Evolutionary conservation across 2,329 filamentous ascomycete species (phyloP).

Genomic region (Aspergillus sp.): DNA sequence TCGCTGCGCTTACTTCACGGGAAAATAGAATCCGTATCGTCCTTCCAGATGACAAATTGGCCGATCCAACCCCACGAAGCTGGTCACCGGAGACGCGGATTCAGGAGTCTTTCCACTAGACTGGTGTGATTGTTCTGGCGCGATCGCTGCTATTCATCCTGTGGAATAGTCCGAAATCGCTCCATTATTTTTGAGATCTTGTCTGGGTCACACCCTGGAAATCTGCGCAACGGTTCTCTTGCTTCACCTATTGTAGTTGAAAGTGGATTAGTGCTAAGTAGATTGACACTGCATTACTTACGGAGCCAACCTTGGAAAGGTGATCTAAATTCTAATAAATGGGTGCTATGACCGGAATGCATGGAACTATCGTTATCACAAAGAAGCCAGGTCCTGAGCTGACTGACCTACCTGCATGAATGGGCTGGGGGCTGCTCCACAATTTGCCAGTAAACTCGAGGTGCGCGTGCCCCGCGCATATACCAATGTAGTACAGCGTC

Average conservation of each 20-base stretch:
- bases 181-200: neutral
- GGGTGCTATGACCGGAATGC: neutral
- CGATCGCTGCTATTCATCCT: slow-evolving; percentile 13
- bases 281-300: neutral
- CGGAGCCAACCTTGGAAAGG: neutral
- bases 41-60: slow-evolving; percentile 35
- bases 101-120: slow-evolving; percentile 13
- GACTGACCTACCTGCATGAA: slow-evolving; percentile 2
- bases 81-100: slow-evolving; percentile 29
- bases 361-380: slow-evolving; percentile 1
- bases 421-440: slow-evolving; percentile 7
- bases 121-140: slow-evolving; percentile 16
- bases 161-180: slow-evolving; percentile 20
- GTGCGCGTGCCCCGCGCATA: slow-evolving; percentile 4
- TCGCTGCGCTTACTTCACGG: slow-evolving; percentile 22
- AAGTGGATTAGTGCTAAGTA: neutral
- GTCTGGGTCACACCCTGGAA: neutral
- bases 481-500: neutral
- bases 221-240: neutral
- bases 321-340: neutral
- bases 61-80: slow-evolving; percentile 38
- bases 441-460: neutral
- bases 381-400: slow-evolving; percentile 4
- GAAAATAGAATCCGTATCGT: slow-evolving; percentile 41
- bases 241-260: neutral